These are phyloP conservation scores for Helichrysum umbraculigerum DNA, from an alignment of 129 eudicot genomes.

Conservation along the genomic window DNA sequence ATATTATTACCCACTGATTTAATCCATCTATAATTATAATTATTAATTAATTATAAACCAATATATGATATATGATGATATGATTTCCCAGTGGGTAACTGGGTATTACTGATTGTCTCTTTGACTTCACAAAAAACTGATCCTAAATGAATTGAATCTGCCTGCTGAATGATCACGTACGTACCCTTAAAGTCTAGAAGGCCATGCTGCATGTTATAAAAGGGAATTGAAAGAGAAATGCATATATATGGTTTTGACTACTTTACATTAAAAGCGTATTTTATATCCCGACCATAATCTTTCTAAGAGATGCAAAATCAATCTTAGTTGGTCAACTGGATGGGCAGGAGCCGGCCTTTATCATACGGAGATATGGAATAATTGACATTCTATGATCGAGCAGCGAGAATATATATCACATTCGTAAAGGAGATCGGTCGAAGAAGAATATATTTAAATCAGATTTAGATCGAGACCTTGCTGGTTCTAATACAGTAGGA, in stretches of 20 bases:
- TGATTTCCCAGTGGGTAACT: conserved; percentile 2
- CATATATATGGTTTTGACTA: conserved; percentile 16
- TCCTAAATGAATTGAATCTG: not conserved
- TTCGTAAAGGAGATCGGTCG: not conserved
- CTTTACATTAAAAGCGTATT: not conserved
- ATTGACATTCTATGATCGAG: conserved; percentile 26
- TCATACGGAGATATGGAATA: conserved; percentile 2
- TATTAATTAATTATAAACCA: too few species aligned
- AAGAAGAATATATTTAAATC: conserved; percentile 13
- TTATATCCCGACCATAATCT: conserved; percentile 3
- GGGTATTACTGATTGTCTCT: not conserved
- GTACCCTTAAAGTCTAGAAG: not conserved
- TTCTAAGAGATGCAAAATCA: conserved; percentile 17
- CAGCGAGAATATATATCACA: conserved; percentile 15
- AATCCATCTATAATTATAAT: too few species aligned
- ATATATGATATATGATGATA: too few species aligned
- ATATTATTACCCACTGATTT: too few species aligned
- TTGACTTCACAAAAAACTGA: conserved; percentile 2
- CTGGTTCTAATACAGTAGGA: not conserved
- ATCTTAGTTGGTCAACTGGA: conserved; percentile 24
- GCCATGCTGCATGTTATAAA: not conserved
- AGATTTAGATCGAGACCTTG: not conserved
- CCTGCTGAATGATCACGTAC: not conserved
- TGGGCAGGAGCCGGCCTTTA: not conserved
- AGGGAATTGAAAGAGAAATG: not conserved